Base-by-base conservation (phyloP, 78 protist species). In the Capsaspora owczarzaki region DNA sequence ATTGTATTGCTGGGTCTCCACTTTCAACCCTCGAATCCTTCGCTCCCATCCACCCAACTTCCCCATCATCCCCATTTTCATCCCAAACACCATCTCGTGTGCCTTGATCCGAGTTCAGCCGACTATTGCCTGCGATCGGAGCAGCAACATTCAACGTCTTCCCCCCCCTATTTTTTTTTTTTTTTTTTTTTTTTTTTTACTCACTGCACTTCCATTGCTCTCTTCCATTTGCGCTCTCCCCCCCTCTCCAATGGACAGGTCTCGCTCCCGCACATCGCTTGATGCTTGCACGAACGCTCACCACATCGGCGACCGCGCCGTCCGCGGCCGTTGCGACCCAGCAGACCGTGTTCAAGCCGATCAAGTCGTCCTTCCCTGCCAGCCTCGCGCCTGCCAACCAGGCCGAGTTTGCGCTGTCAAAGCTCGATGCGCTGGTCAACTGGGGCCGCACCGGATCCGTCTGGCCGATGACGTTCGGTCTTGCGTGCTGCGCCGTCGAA, bases 401-500 rank as follows among this genome's bases (percentile, higher is more conserved):
- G 19, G 86, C 93, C 60, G 92, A 90, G 40, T 88, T 78, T 53
- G 94, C 89, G 29, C 53, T 90, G 60, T 61, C 92, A 10, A 82
- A 84, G 71, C 40, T 92, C 22, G 95, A 93, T 46, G 85, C 82
- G 35, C 81, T 95, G 31, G 86, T 88, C 63, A 92, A 91, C 76
- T 95, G 95, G 94, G 95, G 93, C 0, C 89, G 93, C 60, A 74
- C 82, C 29, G 89, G 92, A 43, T 92, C 95, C 22, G 74, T 92
- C 29, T 95, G 98, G 98, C 98, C 98, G 61, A 91, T 95, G 90
- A 95, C 98, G 22, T 95, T 95, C 79, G 98, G 86, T 68, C 92
- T 96, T 19, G 98, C 98, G 22, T 96, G 98, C 84, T 96, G 98
- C 72, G 98, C 98, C 51, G 98, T 96, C 66, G 98, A 96, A 75